Base-by-base conservation (phyloP, 1,284 basidiomycete genomes). In the Irpex sp. region DNA sequence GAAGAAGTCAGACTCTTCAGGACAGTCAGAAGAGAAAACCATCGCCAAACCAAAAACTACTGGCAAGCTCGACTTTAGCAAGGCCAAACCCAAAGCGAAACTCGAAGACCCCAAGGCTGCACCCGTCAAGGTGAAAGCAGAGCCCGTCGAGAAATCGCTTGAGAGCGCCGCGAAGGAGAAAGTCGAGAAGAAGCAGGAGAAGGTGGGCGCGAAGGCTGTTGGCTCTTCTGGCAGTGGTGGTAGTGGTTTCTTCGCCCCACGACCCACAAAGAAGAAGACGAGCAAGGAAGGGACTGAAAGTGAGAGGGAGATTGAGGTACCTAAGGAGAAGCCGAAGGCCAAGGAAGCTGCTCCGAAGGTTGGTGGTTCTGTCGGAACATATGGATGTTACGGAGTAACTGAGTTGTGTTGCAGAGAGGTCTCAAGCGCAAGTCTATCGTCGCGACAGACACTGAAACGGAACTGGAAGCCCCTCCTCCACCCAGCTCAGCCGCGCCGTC, bases 61-160 rank as follows among this genome's bases (percentile, higher is more conserved):
- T 6, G 86, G 86, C 1, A 87, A 83, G 67, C 76, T 88, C 5
- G 82, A 88, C 67, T 91, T 86, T 78, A 82, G 82, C 70, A 89
- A 85, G 68, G 81, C 84, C n/a, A 87, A 47, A 3, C 40, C 40
- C 5, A 47, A 47, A n/a, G n/a, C 11, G 40, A 47, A 47, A 47
- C 40, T 11, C 40, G 40, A 47, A n/a, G 40, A 47, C 5, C n/a
- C 40, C 11, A 47, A 47, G n/a, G 40, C 11, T 11, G 13, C 40
- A 0, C n/a, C 40, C 4, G 40, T 47, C 11, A 47, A 84, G 72
- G 65, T 77, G 2, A 85, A 85, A 67, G 66, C 59, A 8, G 51
- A 64, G 5, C 15, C 19, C 26, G 9, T 31, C 19, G 66, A 67
- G 56, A 67, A 70, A 49, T 57, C 59, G 56, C 54, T 52, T 5